Percentiles rank a stretch among this genome's conserved stretches.
Conservation (phyloP, 2,329 filamentous ascomycete species). For the Graphilbum fragrans region DNA sequence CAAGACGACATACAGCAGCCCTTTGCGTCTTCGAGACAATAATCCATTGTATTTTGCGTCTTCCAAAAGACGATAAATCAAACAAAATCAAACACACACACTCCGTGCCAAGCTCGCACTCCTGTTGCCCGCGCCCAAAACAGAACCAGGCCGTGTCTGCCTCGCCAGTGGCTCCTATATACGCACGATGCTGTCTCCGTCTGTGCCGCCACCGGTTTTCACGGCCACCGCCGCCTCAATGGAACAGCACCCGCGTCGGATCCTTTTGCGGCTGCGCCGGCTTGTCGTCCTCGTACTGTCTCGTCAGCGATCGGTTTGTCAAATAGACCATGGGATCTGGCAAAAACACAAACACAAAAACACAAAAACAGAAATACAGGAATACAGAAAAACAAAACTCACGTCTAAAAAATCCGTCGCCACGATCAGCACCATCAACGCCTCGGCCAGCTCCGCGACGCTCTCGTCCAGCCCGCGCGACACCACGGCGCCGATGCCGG, state of each 20-base stretch:
- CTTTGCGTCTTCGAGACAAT: too few species aligned
- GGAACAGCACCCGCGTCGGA: conserved; percentile 25
- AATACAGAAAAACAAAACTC: conserved; percentile 19
- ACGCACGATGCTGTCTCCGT: too few species aligned
- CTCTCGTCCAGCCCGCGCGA: conserved; percentile 38
- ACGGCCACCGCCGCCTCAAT: too few species aligned
- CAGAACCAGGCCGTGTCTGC: too few species aligned
- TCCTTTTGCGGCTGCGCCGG: conserved; percentile 18
- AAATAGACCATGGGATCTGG: background rate
- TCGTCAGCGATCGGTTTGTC: background rate
- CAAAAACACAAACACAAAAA: background rate
- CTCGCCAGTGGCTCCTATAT: too few species aligned
- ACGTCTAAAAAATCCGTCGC: conserved; percentile 82
- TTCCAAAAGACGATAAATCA: too few species aligned
- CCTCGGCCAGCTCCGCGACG: conserved; percentile 69
- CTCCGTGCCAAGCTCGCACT: too few species aligned
- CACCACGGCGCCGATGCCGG: conserved; percentile 43
- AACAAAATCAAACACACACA: background rate
- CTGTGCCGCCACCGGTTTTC: too few species aligned
- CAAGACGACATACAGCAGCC: too few species aligned
- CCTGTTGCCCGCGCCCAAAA: too few species aligned
- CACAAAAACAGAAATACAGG: background rate
- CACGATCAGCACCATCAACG: conserved; percentile 71
- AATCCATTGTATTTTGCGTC: too few species aligned
- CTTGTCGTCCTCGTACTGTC: conserved; percentile 26